A percentile compares a stretch with the other conserved stretches of the same genome.
phyloP scores from a whole-genome alignment of 768 basidiomycete species.

The Candolleomyces eurysporus region DNA sequence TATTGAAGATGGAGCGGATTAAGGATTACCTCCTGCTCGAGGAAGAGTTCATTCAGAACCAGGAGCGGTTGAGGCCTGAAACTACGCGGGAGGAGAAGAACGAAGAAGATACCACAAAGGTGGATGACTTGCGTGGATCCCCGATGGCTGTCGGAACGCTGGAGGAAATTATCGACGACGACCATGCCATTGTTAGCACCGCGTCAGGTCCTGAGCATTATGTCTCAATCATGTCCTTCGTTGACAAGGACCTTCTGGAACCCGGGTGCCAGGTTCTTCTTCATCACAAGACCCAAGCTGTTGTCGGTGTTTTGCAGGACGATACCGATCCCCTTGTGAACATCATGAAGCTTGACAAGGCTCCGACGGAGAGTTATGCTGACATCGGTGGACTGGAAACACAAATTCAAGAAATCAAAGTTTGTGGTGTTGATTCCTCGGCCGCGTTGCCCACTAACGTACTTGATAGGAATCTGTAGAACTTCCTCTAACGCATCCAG shows the following conservation, averaged over 20 bases:
- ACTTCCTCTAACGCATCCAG: slow-evolving; percentile 94
- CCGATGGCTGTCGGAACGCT: slow-evolving; percentile 99
- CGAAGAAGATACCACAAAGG: slow-evolving; percentile 89
- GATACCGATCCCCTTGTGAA: slow-evolving; percentile 95
- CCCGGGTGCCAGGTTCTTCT: slow-evolving; percentile 93
- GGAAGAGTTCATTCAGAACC: slow-evolving; percentile 92
- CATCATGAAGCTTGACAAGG: slow-evolving; percentile 99
- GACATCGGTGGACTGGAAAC: slow-evolving; percentile 96
- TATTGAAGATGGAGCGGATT: slow-evolving; percentile 96
- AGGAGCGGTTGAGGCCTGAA: slow-evolving; percentile 87
- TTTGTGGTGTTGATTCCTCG: slow-evolving; percentile 23
- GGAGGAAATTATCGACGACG: slow-evolving; percentile 97
- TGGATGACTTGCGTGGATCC: slow-evolving; percentile 91
- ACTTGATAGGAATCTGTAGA: slow-evolving; percentile 90
- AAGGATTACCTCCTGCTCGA: slow-evolving; percentile 97
- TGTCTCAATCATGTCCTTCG: slow-evolving; percentile 95
- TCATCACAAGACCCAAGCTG: slow-evolving; percentile 93
- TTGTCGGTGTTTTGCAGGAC: slow-evolving; percentile 94
- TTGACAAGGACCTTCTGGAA: slow-evolving; percentile 97
- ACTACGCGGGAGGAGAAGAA: slow-evolving; percentile 90
- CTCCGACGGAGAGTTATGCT: slow-evolving; percentile 97
- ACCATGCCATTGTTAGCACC: slow-evolving; percentile 98
- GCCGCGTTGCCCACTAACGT: slow-evolving; percentile 1
- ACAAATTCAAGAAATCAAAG: slow-evolving; percentile 99
- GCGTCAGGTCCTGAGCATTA: slow-evolving; percentile 95